phyloP scores from a whole-genome alignment of 2,329 filamentous ascomycete species.

The Aureobasidium mangrovei region DNA sequence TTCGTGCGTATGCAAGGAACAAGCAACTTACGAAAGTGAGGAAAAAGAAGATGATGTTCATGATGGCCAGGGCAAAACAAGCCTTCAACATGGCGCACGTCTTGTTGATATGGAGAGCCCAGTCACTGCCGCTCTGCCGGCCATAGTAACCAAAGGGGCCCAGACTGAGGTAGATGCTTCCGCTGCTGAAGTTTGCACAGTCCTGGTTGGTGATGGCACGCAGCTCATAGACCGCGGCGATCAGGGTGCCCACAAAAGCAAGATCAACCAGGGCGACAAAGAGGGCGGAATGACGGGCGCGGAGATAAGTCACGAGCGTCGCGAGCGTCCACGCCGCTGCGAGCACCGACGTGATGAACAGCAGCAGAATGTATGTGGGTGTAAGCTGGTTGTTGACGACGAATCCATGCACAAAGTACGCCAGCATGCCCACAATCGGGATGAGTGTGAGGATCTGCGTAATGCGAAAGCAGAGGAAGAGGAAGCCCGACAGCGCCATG shows the following conservation, averaged over 20 bases:
- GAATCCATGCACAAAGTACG: conserved; percentile 55
- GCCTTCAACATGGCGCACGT: conserved; percentile 89
- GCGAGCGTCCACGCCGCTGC: conserved; percentile 53
- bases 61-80: conserved; percentile 79
- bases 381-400: conserved; percentile 49
- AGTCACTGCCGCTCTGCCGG: conserved; percentile 34
- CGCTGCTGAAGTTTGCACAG: conserved; percentile 52
- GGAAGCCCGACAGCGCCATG: conserved; percentile 45
- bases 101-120: conserved; percentile 56
- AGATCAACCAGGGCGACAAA: conserved; percentile 56
- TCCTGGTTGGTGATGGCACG: conserved; percentile 51
- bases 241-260: conserved; percentile 54
- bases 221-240: conserved; percentile 51
- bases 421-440: conserved; percentile 54
- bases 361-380: conserved; percentile 51
- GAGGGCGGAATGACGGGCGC: conserved; percentile 48
- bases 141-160: conserved; percentile 49
- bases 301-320: conserved; percentile 51
- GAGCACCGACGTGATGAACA: conserved; percentile 57
- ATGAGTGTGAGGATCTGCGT: conserved; percentile 54
- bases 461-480: conserved; percentile 55
- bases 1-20: not conserved
- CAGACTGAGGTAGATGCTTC: conserved; percentile 40
- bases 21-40: conserved; percentile 16
- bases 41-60: conserved; percentile 46